Evolutionary conservation across 1,284 basidiomycete species (phyloP).

Genomic region (Cryptococcus sp.): DNA sequence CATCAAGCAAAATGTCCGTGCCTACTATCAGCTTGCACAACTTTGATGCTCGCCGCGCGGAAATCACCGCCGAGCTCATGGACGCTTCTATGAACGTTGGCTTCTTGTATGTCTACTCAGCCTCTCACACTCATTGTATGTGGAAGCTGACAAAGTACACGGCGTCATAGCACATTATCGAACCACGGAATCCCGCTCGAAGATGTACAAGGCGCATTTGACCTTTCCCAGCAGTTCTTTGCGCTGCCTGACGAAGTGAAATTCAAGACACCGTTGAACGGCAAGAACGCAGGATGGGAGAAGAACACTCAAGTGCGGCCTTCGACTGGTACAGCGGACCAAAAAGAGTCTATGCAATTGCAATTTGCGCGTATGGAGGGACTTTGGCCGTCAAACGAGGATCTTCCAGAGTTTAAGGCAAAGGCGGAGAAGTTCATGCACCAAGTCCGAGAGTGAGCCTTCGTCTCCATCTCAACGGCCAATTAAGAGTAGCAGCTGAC

Average conservation of each 20-base stretch:
- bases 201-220: conserved; percentile 24
- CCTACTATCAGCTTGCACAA: conserved; percentile 39
- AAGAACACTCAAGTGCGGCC: conserved; percentile 30
- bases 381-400: conserved; percentile 32
- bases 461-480: neutral
- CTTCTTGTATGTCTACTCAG: conserved; percentile 26
- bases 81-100: conserved; percentile 35
- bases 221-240: conserved; percentile 24
- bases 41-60: conserved; percentile 31
- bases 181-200: conserved; percentile 29
- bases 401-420: conserved; percentile 20
- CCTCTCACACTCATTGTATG: neutral
- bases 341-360: conserved; percentile 31
- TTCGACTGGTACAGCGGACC: conserved; percentile 30
- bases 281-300: conserved; percentile 36
- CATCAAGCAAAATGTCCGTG: conserved; percentile 21
- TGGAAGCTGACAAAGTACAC: neutral
- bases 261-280: conserved; percentile 23
- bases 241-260: conserved; percentile 25
- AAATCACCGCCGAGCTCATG: conserved; percentile 35
- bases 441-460: conserved; percentile 27
- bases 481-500: conserved; percentile 12
- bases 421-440: conserved; percentile 32
- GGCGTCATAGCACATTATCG: conserved; percentile 16
- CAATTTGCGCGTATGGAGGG: conserved; percentile 42